phyloP scores from a whole-genome alignment of 177 flowering plant species.

The Telopea speciosissima region DNA sequence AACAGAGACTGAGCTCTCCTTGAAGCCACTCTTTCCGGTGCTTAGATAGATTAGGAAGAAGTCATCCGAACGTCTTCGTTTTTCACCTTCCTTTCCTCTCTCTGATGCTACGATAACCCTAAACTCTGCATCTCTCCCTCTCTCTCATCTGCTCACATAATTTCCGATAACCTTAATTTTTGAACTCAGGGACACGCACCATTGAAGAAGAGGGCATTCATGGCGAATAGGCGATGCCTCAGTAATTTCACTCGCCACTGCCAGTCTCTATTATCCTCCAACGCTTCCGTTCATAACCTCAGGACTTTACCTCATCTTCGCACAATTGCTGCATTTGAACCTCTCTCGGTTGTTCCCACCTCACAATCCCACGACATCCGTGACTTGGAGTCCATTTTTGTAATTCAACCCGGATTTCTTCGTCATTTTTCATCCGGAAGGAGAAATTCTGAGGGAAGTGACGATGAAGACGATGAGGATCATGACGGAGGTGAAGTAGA shows the following conservation, averaged over 20 bases:
- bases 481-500: conserved; percentile 6
- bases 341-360: conserved; percentile 5
- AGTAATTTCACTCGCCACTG: conserved; percentile 35
- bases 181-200: neutral
- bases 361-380: conserved; percentile 6
- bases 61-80: too few species aligned
- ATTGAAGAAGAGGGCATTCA: conserved; percentile 12
- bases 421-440: conserved; percentile 36
- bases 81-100: too few species aligned
- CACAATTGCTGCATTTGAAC: conserved; percentile 1
- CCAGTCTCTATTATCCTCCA: conserved; percentile 21
- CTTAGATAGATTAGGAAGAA: too few species aligned
- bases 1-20: too few species aligned
- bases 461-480: neutral
- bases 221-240: conserved; percentile 63
- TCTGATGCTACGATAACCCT: too few species aligned
- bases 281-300: conserved; percentile 6
- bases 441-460: too few species aligned
- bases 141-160: too few species aligned
- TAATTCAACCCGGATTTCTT: conserved; percentile 5
- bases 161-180: too few species aligned
- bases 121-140: too few species aligned
- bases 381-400: conserved; percentile 2
- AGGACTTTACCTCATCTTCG: conserved; percentile 4
- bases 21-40: too few species aligned